Evolutionary conservation across 2,329 filamentous ascomycete species (phyloP).

Genomic region (Alternaria brassicicola): DNA sequence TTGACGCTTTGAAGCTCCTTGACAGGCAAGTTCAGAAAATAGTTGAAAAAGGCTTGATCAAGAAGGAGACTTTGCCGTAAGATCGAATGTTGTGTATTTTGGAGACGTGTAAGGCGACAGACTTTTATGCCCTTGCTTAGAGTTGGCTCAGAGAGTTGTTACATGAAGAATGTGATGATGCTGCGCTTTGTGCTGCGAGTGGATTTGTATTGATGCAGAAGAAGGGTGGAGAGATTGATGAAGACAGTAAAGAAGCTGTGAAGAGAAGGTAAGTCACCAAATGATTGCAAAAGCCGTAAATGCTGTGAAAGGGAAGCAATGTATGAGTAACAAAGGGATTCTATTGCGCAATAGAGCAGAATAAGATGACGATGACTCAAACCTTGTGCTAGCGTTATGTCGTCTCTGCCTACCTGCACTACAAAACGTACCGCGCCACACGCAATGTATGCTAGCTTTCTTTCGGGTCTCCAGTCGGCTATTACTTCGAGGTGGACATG

Average conservation of each 20-base stretch:
- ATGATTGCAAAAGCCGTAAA: too few species aligned
- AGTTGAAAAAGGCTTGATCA: background rate
- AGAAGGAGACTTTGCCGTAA: background rate
- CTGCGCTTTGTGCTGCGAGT: background rate
- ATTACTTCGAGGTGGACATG: background rate
- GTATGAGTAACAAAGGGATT: background rate
- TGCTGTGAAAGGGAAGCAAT: background rate
- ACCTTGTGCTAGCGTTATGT: background rate
- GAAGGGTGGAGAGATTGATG: background rate
- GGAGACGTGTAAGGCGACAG: background rate
- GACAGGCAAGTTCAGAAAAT: background rate
- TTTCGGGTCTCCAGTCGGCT: background rate
- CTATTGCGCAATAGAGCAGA: background rate
- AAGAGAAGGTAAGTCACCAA: background rate
- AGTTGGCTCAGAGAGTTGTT: background rate
- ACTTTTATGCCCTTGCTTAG: background rate
- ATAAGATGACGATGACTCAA: background rate
- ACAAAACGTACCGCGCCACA: background rate
- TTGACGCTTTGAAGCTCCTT: background rate
- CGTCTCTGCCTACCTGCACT: background rate
- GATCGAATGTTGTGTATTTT: background rate
- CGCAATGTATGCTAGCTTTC: background rate
- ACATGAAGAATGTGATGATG: background rate
- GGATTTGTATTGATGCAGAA: background rate
- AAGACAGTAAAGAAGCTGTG: background rate